Evolutionary conservation across 2,329 filamentous ascomycete species (phyloP).

Genomic region (Penicillium sp.): DNA sequence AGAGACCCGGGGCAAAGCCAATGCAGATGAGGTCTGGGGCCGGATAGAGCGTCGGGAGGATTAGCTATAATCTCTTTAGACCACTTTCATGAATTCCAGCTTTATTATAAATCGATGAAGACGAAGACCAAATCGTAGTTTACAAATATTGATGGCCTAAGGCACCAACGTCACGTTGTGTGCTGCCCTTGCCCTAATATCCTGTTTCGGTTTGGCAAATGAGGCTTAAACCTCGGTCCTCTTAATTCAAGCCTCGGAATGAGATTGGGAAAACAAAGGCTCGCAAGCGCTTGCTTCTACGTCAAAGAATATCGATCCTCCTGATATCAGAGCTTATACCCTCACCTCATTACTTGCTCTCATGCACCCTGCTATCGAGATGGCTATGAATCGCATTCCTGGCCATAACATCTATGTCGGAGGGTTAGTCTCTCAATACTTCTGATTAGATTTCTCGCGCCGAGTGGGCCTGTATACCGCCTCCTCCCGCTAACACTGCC

Average conservation of each 20-base stretch:
- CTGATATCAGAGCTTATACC: background rate
- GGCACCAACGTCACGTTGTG: background rate
- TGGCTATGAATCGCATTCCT: constrained; percentile 63
- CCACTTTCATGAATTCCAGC: background rate
- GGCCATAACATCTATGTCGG: constrained; percentile 74
- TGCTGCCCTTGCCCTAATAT: background rate
- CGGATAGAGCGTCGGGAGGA: constrained; percentile 45
- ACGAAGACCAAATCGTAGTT: background rate
- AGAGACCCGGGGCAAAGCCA: constrained; percentile 82
- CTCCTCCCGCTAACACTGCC: constrained; percentile 27
- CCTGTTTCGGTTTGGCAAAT: background rate
- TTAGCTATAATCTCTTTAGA: constrained; percentile 14
- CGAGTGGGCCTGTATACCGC: constrained; percentile 64
- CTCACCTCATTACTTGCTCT: background rate
- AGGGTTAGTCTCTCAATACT: constrained; percentile 56
- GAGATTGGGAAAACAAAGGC: background rate
- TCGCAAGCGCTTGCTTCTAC: background rate
- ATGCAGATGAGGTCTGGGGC: constrained; percentile 89
- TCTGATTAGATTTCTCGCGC: constrained; percentile 38
- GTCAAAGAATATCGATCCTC: background rate
- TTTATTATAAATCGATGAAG: background rate
- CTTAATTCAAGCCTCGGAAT: background rate
- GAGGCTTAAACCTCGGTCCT: constrained; percentile 2
- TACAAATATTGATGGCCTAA: background rate
- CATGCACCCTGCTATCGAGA: constrained; percentile 11